phyloP scores from a whole-genome alignment of 805 yeast genomes.

The Hanseniaspora vineae region DNA sequence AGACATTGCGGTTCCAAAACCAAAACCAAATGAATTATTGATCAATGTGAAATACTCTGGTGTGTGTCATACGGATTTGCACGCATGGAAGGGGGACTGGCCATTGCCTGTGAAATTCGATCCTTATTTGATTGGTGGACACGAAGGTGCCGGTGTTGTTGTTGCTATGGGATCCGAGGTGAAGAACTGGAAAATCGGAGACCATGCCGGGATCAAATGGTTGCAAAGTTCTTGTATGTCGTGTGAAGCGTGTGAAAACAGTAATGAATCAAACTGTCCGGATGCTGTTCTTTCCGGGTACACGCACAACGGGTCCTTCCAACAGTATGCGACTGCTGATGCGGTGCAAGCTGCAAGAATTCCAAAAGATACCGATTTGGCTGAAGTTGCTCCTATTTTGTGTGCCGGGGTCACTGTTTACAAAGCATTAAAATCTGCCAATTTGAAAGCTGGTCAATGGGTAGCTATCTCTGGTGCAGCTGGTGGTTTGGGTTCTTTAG shows the following conservation, averaged over 20 bases:
- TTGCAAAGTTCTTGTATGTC: conserved; percentile 47
- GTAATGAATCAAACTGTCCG: conserved; percentile 40
- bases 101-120: conserved; percentile 45
- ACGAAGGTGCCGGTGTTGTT: conserved; percentile 57
- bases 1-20: conserved; percentile 44
- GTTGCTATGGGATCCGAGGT: conserved; percentile 48
- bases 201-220: conserved; percentile 53
- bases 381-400: conserved; percentile 50
- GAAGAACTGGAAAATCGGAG: conserved; percentile 43
- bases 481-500: conserved; percentile 50
- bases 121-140: conserved; percentile 42
- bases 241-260: conserved; percentile 44
- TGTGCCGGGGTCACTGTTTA: conserved; percentile 55
- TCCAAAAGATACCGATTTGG: conserved; percentile 60
- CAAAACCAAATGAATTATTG: conserved; percentile 43
- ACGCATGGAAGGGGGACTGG: conserved; percentile 63
- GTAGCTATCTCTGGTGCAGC: conserved; percentile 49
- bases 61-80: conserved; percentile 54
- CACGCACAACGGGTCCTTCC: conserved; percentile 64
- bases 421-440: conserved; percentile 44
- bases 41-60: conserved; percentile 51
- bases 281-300: conserved; percentile 41
- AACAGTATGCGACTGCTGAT: conserved; percentile 79
- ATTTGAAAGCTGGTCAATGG: conserved; percentile 41
- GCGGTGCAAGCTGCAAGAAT: conserved; percentile 77